Evolutionary conservation across 2,329 filamentous ascomycete genomes (phyloP).

Genomic region (Apiospora aurea): DNA sequence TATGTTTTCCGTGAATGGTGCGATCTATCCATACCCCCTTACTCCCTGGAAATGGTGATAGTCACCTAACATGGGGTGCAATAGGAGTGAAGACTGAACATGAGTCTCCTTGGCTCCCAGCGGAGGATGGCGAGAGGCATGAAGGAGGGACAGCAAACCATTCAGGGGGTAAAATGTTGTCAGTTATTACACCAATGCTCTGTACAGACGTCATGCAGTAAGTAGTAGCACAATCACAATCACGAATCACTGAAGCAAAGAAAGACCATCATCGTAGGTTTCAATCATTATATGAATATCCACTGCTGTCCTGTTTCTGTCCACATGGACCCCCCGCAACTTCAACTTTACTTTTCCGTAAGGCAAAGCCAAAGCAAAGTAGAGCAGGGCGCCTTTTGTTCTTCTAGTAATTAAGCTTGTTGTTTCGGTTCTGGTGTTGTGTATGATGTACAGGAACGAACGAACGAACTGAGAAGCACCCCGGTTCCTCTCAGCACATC

Average conservation of each 20-base stretch:
- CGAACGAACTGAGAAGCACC: neutral
- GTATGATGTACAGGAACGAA: conserved; percentile 10
- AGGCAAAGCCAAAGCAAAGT: neutral
- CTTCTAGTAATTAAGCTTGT: conserved; percentile 11
- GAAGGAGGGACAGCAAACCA: too few species aligned
- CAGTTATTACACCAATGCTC: too few species aligned
- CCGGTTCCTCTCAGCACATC: neutral
- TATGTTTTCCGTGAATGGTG: too few species aligned
- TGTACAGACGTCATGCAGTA: neutral
- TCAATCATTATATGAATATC: conserved; percentile 3
- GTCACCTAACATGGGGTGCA: too few species aligned
- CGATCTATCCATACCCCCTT: too few species aligned
- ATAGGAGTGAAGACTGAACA: too few species aligned
- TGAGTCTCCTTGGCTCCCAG: too few species aligned
- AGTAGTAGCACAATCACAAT: neutral
- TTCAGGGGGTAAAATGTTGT: too few species aligned
- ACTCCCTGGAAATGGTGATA: too few species aligned
- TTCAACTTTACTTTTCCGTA: neutral
- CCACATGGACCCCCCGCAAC: neutral
- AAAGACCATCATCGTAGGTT: neutral
- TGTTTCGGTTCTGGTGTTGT: neutral
- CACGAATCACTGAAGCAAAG: neutral
- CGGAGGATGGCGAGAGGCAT: too few species aligned
- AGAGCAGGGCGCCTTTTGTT: neutral
- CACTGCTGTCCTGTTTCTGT: neutral